A percentile compares a stretch with the other conserved stretches of the same genome.
These are phyloP conservation scores for Uronychia setigera DNA, from an alignment of 73 alveolate species.

Conservation along the genomic window DNA sequence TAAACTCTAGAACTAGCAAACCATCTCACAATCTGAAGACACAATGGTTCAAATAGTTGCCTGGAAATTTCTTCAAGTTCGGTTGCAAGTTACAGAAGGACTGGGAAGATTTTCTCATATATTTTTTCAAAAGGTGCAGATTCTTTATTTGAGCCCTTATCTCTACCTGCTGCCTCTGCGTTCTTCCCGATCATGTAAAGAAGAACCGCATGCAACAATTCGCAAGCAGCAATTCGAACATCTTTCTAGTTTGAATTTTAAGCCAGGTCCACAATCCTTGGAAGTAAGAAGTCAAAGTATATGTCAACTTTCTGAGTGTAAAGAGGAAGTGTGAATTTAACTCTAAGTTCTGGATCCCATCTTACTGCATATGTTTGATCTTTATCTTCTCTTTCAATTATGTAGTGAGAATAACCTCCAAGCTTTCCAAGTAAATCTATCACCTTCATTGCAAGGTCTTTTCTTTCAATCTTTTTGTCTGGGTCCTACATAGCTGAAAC, in stretches of 20 bases:
- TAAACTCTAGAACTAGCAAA: constrained; percentile 88
- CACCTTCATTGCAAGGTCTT: constrained; percentile 59
- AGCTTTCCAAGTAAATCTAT: constrained; percentile 85
- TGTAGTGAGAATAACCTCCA: constrained; percentile 90
- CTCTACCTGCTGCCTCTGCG: constrained; percentile 75
- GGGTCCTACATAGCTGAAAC: background rate
- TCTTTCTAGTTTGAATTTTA: constrained; percentile 86
- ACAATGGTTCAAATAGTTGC: constrained; percentile 78
- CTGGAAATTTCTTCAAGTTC: constrained; percentile 73
- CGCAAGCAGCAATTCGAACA: constrained; percentile 89
- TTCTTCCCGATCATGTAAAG: constrained; percentile 94
- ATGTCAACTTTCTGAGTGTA: constrained; percentile 81
- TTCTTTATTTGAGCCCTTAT: constrained; percentile 59
- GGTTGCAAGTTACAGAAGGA: constrained; percentile 23
- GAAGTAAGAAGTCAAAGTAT: constrained; percentile 78
- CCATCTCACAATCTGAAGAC: constrained; percentile 94
- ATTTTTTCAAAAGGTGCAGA: constrained; percentile 83
- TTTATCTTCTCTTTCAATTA: constrained; percentile 72
- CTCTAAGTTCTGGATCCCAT: constrained; percentile 87
- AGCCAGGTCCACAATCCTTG: constrained; percentile 90
- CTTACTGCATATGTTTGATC: constrained; percentile 66
- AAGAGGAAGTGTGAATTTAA: constrained; percentile 84
- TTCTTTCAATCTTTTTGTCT: constrained; percentile 23
- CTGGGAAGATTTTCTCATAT: constrained; percentile 57
- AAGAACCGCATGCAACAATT: constrained; percentile 89